A percentile compares a stretch with the other conserved stretches of the same genome.
These are phyloP conservation scores for Cystobasidium tubakii DNA, from an alignment of 768 basidiomycete genomes.

Conservation along the genomic window DNA sequence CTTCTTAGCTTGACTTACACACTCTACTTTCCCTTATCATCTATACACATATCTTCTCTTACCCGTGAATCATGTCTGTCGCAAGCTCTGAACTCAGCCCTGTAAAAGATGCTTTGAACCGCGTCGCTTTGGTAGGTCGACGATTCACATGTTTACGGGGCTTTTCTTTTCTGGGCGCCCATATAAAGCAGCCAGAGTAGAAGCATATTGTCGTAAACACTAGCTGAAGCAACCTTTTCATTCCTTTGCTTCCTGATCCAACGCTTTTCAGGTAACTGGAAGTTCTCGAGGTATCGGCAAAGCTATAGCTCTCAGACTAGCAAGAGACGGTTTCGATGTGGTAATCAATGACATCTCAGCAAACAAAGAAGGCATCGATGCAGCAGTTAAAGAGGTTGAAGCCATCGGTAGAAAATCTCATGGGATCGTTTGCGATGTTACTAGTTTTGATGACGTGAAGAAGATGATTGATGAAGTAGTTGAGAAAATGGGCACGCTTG, in stretches of 20 bases:
- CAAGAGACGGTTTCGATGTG: slow-evolving; percentile 37
- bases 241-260: too few relatives aligned
- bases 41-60: background rate
- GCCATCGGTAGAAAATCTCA: slow-evolving; percentile 29
- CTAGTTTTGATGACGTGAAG: slow-evolving; percentile 26
- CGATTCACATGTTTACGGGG: too few relatives aligned
- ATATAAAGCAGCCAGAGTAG: too few relatives aligned
- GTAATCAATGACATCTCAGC: slow-evolving; percentile 37
- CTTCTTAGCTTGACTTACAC: background rate
- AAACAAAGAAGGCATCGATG: slow-evolving; percentile 18
- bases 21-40: background rate
- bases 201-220: too few relatives aligned
- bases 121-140: background rate
- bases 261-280: slow-evolving; percentile 8
- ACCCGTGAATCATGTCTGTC: slow-evolving; percentile 1
- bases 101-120: background rate
- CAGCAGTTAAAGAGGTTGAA: slow-evolving; percentile 36
- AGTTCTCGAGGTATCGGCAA: slow-evolving; percentile 37
- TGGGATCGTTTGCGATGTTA: slow-evolving; percentile 24
- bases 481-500: slow-evolving; percentile 21
- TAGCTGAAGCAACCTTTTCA: too few relatives aligned
- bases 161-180: too few relatives aligned
- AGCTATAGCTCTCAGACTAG: slow-evolving; percentile 39
- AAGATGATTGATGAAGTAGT: slow-evolving; percentile 35
- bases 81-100: slow-evolving; percentile 10